A percentile compares a stretch with the other conserved stretches of the same genome.
Evolutionary conservation across 2,329 filamentous ascomycete genomes (phyloP).

Genomic region (Zasmidium angulare): DNA sequence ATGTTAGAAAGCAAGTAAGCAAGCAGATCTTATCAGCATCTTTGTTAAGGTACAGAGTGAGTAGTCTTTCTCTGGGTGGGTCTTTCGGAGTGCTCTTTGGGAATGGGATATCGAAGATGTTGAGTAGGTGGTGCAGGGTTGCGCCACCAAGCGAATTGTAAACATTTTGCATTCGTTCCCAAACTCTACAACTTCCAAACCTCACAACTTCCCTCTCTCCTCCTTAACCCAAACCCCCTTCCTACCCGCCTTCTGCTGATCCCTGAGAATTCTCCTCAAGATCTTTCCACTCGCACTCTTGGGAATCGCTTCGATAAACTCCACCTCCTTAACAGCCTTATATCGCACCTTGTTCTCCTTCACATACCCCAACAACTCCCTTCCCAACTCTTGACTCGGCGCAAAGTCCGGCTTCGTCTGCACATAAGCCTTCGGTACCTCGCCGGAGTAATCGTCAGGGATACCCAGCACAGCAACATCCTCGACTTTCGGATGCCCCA

Average conservation of each 20-base stretch:
- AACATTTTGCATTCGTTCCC: too few species aligned
- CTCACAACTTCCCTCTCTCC: conserved; percentile 31
- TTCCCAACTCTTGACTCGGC: conserved; percentile 34
- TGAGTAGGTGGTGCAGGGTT: too few species aligned
- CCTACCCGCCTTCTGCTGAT: conserved; percentile 40
- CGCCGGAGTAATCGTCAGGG: conserved; percentile 43
- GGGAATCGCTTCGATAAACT: conserved; percentile 34
- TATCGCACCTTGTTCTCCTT: conserved; percentile 44
- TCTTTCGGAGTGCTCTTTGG: too few species aligned
- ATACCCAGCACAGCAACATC: conserved; percentile 53
- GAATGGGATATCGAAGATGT: too few species aligned
- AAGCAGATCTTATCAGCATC: too few species aligned
- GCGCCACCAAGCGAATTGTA: too few species aligned
- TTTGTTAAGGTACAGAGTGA: too few species aligned
- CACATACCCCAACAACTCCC: conserved; percentile 44
- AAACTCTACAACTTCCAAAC: too few species aligned
- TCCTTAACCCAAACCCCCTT: conserved; percentile 36
- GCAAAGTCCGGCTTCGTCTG: conserved; percentile 32
- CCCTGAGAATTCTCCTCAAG: conserved; percentile 39
- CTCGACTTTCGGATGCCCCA: conserved; percentile 48
- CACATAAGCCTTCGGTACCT: conserved; percentile 36
- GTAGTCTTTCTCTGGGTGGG: too few species aligned
- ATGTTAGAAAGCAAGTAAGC: too few species aligned
- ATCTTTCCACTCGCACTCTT: conserved; percentile 38
- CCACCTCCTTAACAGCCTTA: conserved; percentile 50